phyloP scores from a whole-genome alignment of 2,329 filamentous ascomycete genomes.

The Xylariales sp. region DNA sequence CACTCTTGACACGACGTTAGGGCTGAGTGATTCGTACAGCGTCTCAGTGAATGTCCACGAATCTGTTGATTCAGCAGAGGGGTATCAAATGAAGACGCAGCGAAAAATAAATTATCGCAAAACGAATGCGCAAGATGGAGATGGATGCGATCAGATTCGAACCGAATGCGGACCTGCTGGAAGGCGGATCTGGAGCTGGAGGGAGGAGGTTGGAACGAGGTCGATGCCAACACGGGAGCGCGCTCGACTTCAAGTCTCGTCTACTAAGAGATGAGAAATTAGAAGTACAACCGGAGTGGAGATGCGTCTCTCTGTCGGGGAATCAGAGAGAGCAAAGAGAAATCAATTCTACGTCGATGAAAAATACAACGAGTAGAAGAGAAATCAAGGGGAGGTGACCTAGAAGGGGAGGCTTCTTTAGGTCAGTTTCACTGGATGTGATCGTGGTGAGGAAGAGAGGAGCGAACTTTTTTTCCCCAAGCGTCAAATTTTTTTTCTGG shows the following conservation, averaged over 20 bases:
- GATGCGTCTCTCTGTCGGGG: conserved; percentile 5
- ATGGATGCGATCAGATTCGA: too few species aligned
- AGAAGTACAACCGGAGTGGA: conserved; percentile 7
- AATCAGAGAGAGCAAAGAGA: conserved; percentile 3
- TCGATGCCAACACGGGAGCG: neutral
- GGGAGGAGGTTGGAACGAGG: too few species aligned
- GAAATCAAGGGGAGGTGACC: conserved; percentile 4
- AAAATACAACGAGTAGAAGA: conserved; percentile 7
- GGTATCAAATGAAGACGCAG: too few species aligned
- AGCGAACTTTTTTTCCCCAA: conserved; percentile 5
- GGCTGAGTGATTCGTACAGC: too few species aligned
- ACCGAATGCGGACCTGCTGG: too few species aligned
- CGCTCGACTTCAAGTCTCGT: neutral
- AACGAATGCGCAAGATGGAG: too few species aligned
- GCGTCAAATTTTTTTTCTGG: too few species aligned
- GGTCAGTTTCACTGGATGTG: conserved; percentile 7
- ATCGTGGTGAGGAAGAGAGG: conserved; percentile 6
- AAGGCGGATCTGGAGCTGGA: too few species aligned
- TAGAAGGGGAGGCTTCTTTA: conserved; percentile 2
- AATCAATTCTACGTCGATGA: conserved; percentile 5
- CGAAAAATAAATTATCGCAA: too few species aligned
- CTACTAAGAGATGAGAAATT: conserved; percentile 4
- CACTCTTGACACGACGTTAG: too few species aligned
- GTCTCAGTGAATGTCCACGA: too few species aligned
- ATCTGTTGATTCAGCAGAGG: too few species aligned